Conservation (phyloP, 2,329 filamentous ascomycete species). For the Celoporthe dispersa region DNA sequence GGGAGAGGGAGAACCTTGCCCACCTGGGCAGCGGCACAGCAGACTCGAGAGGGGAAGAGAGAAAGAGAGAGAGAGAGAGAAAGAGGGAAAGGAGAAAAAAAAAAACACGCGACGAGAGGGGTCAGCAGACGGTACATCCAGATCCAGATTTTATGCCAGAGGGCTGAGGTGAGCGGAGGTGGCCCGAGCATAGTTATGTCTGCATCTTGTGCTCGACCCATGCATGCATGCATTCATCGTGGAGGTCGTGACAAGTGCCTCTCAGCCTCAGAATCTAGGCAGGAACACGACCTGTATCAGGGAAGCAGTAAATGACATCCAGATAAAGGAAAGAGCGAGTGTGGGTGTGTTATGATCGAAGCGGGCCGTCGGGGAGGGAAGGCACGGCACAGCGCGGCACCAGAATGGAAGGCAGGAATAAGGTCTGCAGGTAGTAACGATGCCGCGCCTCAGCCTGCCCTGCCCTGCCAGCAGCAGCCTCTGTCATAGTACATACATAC, state of each 20-base stretch:
- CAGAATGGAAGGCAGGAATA: not conserved
- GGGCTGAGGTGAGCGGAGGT: no score
- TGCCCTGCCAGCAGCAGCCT: no score
- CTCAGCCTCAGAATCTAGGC: no score
- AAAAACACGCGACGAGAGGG: no score
- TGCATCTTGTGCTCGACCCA: not conserved
- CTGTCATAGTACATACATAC: no score
- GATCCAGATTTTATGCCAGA: no score
- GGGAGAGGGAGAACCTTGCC: not conserved
- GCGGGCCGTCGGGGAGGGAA: slow-evolving; percentile 1
- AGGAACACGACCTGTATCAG: no score
- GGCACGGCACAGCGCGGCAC: not conserved
- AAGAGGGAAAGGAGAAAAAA: not conserved
- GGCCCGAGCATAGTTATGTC: not conserved
- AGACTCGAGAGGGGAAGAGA: not conserved
- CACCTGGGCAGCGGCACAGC: not conserved
- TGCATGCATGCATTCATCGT: not conserved
- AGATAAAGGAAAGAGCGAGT: not conserved
- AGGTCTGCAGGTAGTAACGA: no score
- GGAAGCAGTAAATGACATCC: no score
- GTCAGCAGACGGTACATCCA: no score
- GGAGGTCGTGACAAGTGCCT: no score
- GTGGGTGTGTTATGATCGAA: not conserved
- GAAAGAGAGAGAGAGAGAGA: not conserved
- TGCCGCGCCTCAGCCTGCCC: no score